These are phyloP conservation scores for Sugiyamaella smithiae DNA, from an alignment of 805 yeast genomes.

Conservation along the genomic window DNA sequence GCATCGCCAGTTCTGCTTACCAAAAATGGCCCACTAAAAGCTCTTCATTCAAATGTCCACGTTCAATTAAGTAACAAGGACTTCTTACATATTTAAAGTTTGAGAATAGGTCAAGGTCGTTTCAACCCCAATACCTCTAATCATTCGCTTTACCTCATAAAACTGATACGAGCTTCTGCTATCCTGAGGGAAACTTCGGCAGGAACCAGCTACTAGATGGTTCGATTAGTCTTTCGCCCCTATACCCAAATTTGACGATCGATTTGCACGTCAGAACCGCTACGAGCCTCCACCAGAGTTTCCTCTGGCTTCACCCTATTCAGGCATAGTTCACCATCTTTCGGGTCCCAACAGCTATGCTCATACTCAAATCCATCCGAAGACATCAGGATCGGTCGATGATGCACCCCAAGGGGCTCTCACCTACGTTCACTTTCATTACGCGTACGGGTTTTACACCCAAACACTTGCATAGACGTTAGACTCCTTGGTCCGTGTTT, in stretches of 20 bases:
- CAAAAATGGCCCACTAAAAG: slow-evolving; percentile 47
- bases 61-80: slow-evolving; percentile 43
- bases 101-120: slow-evolving; percentile 42
- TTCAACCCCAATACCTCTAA: slow-evolving; percentile 43
- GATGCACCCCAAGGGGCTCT: slow-evolving; percentile 37
- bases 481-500: slow-evolving; percentile 45
- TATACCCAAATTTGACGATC: slow-evolving; percentile 46
- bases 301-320: slow-evolving; percentile 47
- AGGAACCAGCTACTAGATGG: slow-evolving; percentile 46
- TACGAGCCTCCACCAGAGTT: slow-evolving; percentile 47
- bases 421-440: slow-evolving; percentile 42
- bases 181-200: slow-evolving; percentile 45
- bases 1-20: slow-evolving; percentile 49
- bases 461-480: slow-evolving; percentile 43
- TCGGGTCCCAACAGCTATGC: slow-evolving; percentile 47
- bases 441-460: slow-evolving; percentile 43
- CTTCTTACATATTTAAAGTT: slow-evolving; percentile 44
- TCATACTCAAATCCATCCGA: slow-evolving; percentile 44
- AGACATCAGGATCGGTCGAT: slow-evolving; percentile 41
- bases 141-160: slow-evolving; percentile 43
- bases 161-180: slow-evolving; percentile 44
- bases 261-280: slow-evolving; percentile 47
- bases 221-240: slow-evolving; percentile 46
- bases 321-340: slow-evolving; percentile 46
- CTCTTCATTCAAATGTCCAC: slow-evolving; percentile 43